Percentiles rank a stretch among this genome's conserved stretches.
These are phyloP conservation scores for Tulasnella sp. DNA, from an alignment of 768 basidiomycete genomes.

Conservation along the genomic window DNA sequence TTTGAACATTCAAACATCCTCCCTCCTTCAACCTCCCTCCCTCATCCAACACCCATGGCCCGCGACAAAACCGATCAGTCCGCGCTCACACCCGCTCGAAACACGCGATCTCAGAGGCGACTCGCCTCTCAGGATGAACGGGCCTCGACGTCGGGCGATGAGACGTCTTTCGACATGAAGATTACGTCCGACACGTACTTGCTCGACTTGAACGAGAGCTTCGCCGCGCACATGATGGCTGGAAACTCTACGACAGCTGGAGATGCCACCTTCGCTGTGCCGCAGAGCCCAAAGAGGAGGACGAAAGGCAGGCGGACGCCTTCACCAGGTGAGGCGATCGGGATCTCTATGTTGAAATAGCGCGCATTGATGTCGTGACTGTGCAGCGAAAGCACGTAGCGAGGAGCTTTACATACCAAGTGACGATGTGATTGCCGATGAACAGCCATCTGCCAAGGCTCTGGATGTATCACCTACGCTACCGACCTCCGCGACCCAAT, in stretches of 20 bases:
- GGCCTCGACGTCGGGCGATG: background rate
- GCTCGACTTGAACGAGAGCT: slow-evolving; percentile 5
- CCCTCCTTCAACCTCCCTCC: background rate
- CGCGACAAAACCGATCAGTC: background rate
- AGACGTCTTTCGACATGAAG: background rate
- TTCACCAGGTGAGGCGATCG: background rate
- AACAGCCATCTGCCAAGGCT: background rate
- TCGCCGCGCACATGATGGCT: background rate
- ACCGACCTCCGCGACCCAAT: background rate
- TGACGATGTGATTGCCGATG: background rate
- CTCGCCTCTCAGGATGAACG: background rate
- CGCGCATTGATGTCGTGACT: background rate
- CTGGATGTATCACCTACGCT: background rate
- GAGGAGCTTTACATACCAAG: background rate
- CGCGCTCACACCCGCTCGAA: background rate
- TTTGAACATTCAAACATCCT: background rate
- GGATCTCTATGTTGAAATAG: background rate
- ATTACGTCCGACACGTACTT: slow-evolving; percentile 3
- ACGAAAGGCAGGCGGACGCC: background rate
- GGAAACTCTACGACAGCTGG: background rate
- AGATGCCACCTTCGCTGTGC: background rate
- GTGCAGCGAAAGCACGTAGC: background rate
- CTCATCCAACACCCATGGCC: background rate
- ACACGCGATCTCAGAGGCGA: background rate
- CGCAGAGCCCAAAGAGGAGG: background rate